These are phyloP conservation scores for Alternaria gaisen DNA, from an alignment of 2,329 filamentous ascomycete species.

Conservation along the genomic window DNA sequence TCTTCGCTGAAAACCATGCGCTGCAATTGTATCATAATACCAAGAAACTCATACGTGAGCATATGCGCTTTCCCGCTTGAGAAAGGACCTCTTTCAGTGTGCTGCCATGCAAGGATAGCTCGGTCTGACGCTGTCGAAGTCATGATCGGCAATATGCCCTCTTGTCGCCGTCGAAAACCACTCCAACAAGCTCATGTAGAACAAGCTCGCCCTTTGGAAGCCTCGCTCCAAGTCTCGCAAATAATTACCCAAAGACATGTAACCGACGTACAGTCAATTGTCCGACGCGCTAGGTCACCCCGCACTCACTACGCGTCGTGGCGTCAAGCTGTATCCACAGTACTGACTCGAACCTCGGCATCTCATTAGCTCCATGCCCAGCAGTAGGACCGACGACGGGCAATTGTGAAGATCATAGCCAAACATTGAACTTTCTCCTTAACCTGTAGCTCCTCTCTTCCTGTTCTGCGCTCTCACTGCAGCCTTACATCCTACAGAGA, in stretches of 20 bases:
- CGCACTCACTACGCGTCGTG: slow-evolving; percentile 19
- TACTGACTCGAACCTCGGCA: slow-evolving; percentile 33
- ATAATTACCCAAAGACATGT: background rate
- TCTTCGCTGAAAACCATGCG: background rate
- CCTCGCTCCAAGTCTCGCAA: background rate
- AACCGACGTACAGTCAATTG: background rate
- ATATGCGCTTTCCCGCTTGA: background rate
- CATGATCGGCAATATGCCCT: background rate
- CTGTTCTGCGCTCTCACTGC: background rate
- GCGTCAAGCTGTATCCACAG: background rate
- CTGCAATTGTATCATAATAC: background rate
- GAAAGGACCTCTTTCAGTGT: background rate
- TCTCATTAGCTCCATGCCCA: slow-evolving; percentile 9
- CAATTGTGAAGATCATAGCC: slow-evolving; percentile 1
- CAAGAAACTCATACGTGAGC: background rate
- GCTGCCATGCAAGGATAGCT: background rate
- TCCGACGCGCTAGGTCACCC: slow-evolving; percentile 14
- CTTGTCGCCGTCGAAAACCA: background rate
- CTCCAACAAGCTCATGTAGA: background rate
- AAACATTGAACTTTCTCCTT: background rate
- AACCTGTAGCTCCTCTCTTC: background rate
- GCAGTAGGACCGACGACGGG: background rate
- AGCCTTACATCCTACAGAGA: background rate
- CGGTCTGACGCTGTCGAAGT: background rate
- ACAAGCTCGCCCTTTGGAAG: background rate